These are phyloP conservation scores for Colletotrichum musae DNA, from an alignment of 2,329 filamentous ascomycete species.

Conservation along the genomic window DNA sequence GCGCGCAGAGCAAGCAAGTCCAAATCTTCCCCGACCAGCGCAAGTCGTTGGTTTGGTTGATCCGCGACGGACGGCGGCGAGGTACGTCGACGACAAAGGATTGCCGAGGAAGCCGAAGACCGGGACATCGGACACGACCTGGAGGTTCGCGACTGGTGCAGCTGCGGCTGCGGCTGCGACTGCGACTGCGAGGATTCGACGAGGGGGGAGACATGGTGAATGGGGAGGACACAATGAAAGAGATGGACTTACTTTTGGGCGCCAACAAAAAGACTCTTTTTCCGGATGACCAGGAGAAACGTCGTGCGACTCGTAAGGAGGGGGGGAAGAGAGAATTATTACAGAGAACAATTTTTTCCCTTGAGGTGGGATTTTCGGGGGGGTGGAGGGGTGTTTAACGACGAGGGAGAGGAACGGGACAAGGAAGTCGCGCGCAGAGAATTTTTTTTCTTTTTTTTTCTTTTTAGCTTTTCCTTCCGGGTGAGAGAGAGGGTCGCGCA, in stretches of 20 bases:
- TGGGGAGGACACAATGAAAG: conserved; percentile 42
- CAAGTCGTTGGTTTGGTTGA: neutral
- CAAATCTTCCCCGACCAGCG: conserved; percentile 1
- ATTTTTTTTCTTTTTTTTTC: conserved; percentile 18
- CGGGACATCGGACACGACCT: conserved; percentile 6
- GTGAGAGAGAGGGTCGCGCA: too few species aligned
- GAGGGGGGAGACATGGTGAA: conserved; percentile 30
- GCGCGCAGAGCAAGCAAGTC: conserved; percentile 4
- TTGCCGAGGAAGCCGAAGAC: conserved; percentile 36
- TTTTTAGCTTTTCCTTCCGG: too few species aligned
- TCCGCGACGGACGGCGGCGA: conserved; percentile 5
- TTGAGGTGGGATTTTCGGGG: conserved; percentile 26
- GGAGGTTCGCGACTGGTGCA: conserved; percentile 15
- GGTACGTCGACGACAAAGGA: neutral
- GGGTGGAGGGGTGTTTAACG: conserved; percentile 26
- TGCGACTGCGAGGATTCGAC: conserved; percentile 33
- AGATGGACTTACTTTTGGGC: conserved; percentile 66
- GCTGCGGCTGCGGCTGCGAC: conserved; percentile 5
- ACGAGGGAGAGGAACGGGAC: conserved; percentile 38
- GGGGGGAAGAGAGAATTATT: conserved; percentile 35
- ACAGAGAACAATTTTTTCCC: conserved; percentile 37
- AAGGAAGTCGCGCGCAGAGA: conserved; percentile 40
- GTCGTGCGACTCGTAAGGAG: conserved; percentile 50
- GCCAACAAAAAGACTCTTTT: conserved; percentile 57
- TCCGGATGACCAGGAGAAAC: conserved; percentile 48